phyloP scores from a whole-genome alignment of 768 basidiomycete genomes.

The Mrakia frigida region DNA sequence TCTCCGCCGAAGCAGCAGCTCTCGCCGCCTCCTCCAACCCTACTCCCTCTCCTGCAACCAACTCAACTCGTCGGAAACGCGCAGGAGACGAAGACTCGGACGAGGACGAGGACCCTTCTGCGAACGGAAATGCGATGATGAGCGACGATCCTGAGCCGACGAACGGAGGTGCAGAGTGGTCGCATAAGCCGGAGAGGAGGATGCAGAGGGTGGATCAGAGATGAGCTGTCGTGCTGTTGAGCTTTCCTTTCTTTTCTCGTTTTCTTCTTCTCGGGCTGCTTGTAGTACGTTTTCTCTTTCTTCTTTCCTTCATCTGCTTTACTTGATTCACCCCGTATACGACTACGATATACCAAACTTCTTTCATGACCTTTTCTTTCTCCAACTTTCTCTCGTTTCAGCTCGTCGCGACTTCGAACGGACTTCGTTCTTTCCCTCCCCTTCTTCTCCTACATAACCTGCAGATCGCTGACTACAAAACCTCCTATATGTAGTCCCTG shows the following conservation, averaged over 20 bases:
- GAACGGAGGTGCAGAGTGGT: neutral
- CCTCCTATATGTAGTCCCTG: too few relatives aligned
- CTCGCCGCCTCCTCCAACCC: neutral
- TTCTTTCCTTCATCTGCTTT: neutral
- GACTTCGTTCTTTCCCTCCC: too few relatives aligned
- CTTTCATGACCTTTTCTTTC: too few relatives aligned
- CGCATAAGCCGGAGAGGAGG: neutral
- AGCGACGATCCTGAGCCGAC: neutral
- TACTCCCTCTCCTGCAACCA: neutral
- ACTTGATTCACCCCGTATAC: neutral
- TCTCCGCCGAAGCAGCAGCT: slow-evolving; percentile 12
- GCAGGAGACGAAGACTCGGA: slow-evolving; percentile 4
- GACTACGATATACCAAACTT: too few relatives aligned
- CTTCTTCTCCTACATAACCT: too few relatives aligned
- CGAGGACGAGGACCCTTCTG: neutral
- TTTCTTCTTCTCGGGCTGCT: neutral
- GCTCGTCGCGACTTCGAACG: too few relatives aligned
- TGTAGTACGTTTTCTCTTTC: neutral
- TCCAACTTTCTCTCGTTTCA: too few relatives aligned
- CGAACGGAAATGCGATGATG: neutral
- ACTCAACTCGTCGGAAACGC: slow-evolving; percentile 9
- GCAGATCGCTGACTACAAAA: too few relatives aligned
- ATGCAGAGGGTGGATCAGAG: slow-evolving; percentile 5
- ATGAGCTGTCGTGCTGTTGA: neutral
- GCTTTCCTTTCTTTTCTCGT: too few relatives aligned